These are phyloP conservation scores for Ocimum tenuiflorum DNA, from an alignment of 257 asterid genomes.

Conservation along the genomic window DNA sequence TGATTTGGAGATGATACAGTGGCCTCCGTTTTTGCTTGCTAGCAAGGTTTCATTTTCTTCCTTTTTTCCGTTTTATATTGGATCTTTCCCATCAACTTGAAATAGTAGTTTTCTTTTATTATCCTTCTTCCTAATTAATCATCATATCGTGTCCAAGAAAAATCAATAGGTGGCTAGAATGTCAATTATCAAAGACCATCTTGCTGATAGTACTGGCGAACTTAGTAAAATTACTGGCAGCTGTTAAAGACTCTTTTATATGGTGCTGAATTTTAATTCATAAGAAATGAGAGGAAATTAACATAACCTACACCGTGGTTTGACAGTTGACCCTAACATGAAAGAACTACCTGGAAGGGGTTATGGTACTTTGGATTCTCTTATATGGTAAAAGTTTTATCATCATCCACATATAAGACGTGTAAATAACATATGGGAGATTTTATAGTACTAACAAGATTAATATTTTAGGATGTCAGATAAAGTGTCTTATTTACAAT, in stretches of 20 bases:
- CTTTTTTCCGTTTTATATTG: background rate
- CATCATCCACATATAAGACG: background rate
- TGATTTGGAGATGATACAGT: conserved; percentile 80
- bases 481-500: too few relatives aligned
- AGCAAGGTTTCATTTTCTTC: conserved; percentile 67
- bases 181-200: background rate
- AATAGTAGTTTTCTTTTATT: conserved; percentile 4
- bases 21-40: conserved; percentile 99
- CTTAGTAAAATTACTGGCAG: background rate
- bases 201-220: background rate
- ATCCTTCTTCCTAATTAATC: conserved; percentile 4
- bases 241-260: background rate
- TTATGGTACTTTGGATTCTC: background rate
- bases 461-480: too few relatives aligned
- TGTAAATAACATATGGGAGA: conserved; percentile 1
- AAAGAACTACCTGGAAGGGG: background rate
- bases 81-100: conserved; percentile 1
- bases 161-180: too few relatives aligned
- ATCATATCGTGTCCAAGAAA: background rate
- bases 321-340: background rate
- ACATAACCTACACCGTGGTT: background rate
- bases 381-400: background rate
- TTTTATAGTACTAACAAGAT: too few relatives aligned
- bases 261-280: background rate
- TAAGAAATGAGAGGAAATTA: background rate